A percentile compares a stretch with the other conserved stretches of the same genome.
Evolutionary conservation across 345 rosid species (phyloP).

Genomic region (Lepidium aucheri): DNA sequence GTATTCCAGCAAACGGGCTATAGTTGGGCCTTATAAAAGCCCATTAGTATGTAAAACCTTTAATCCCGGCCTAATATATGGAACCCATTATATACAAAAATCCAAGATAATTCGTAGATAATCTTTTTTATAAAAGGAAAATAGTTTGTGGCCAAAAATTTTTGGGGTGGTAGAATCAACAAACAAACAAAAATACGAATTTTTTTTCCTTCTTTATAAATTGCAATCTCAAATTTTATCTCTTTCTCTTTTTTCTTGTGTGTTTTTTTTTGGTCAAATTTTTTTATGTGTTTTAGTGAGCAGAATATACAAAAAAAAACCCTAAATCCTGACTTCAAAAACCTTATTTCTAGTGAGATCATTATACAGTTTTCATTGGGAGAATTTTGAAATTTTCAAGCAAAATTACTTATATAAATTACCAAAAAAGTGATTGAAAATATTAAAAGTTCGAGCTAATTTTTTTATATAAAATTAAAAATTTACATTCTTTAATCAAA

Average conservation of each 20-base stretch:
- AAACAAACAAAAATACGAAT: conserved; percentile 7
- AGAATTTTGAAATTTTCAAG: background rate
- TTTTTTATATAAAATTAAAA: background rate
- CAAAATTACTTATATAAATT: background rate
- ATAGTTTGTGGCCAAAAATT: conserved; percentile 21
- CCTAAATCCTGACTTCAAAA: background rate
- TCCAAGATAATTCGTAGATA: conserved; percentile 2
- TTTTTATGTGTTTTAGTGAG: background rate
- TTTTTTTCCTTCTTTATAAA: background rate
- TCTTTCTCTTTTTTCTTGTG: background rate
- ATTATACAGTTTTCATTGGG: background rate
- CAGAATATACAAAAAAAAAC: background rate
- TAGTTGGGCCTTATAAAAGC: background rate
- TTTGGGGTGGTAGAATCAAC: conserved; percentile 1
- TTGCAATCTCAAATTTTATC: background rate
- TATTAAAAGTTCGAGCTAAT: no score
- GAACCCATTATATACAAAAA: background rate
- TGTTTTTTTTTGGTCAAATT: no score
- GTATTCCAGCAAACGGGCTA: background rate
- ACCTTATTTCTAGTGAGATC: background rate
- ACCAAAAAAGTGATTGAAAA: no score
- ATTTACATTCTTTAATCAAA: background rate
- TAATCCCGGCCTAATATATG: background rate
- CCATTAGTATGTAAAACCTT: background rate
- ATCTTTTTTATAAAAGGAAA: background rate